Conservation (phyloP, 2,329 filamentous ascomycete species). For the Biscogniauxia mediterranea region DNA sequence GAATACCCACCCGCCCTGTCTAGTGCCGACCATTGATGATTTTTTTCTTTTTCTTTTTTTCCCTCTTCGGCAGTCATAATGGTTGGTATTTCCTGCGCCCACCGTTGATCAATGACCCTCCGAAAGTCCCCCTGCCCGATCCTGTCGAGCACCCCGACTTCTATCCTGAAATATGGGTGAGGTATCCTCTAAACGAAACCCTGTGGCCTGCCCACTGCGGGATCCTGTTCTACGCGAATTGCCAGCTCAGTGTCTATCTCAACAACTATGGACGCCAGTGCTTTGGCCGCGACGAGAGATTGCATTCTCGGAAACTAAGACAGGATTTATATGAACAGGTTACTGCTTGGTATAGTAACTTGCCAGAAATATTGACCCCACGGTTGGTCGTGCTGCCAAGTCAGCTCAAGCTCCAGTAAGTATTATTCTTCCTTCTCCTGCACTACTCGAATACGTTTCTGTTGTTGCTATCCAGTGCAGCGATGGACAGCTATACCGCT, state of each 20-base stretch:
- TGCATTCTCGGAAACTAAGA: constrained; percentile 15
- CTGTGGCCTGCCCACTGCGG: constrained; percentile 27
- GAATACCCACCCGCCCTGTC: not conserved
- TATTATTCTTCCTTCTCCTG: not conserved
- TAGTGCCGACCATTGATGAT: not conserved
- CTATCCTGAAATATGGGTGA: constrained; percentile 33
- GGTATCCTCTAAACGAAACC: constrained; percentile 26
- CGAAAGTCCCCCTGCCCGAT: constrained; percentile 27
- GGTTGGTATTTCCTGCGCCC: constrained; percentile 25
- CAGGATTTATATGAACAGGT: constrained; percentile 23
- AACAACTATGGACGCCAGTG: constrained; percentile 25
- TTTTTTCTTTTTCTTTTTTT: not conserved
- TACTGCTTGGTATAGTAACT: constrained; percentile 19
- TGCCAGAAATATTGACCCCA: constrained; percentile 28
- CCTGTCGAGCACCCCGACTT: constrained; percentile 26
- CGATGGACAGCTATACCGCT: not conserved
- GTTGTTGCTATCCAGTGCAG: not conserved
- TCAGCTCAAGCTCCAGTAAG: constrained; percentile 32
- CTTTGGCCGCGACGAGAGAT: constrained; percentile 15
- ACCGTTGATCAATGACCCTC: constrained; percentile 25
- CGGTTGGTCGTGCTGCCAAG: constrained; percentile 28
- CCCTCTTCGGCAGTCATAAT: constrained; percentile 19
- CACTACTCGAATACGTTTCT: not conserved
- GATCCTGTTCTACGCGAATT: constrained; percentile 27
- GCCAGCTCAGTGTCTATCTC: constrained; percentile 28